phyloP scores from a whole-genome alignment of 805 yeast species.

The Spathaspora boniae region DNA sequence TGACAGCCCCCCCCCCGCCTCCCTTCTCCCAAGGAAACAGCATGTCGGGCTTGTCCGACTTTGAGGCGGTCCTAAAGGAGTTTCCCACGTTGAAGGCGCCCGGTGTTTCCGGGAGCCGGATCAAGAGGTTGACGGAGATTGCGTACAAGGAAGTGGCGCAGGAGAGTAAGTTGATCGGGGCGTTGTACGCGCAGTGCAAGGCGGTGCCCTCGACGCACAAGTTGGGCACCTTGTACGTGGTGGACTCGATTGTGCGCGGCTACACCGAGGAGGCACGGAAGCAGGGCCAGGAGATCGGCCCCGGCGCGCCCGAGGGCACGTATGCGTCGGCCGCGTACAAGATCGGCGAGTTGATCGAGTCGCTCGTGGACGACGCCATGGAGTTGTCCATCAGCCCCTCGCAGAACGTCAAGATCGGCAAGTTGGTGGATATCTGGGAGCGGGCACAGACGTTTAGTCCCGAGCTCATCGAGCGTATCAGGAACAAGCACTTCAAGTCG shows the following conservation, averaged over 20 bases:
- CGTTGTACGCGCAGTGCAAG: conserved; percentile 64
- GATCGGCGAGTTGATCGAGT: conserved; percentile 61
- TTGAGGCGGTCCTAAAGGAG: conserved; percentile 47
- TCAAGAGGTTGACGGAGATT: conserved; percentile 75
- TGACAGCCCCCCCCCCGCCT: too few relatives aligned
- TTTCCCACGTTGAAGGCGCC: conserved; percentile 66
- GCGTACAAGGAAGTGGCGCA: conserved; percentile 61
- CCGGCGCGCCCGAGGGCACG: conserved; percentile 62
- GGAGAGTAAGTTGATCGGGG: conserved; percentile 51
- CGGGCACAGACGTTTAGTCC: conserved; percentile 74
- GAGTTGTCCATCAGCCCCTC: conserved; percentile 50
- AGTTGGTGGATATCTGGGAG: conserved; percentile 90
- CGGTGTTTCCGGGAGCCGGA: conserved; percentile 95
- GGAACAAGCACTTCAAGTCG: conserved; percentile 56
- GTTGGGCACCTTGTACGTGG: conserved; percentile 84
- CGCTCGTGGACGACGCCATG: conserved; percentile 60
- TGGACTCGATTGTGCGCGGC: conserved; percentile 88
- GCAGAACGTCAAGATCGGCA: conserved; percentile 67
- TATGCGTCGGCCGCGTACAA: conserved; percentile 69
- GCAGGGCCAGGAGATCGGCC: conserved; percentile 43
- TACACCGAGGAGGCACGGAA: conserved; percentile 72
- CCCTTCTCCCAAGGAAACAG: too few relatives aligned
- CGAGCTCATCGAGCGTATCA: conserved; percentile 50
- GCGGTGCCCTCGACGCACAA: conserved; percentile 76
- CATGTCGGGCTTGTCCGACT: conserved; percentile 44